Conservation (phyloP, 2,329 filamentous ascomycete species). For the Amphichorda felina region DNA sequence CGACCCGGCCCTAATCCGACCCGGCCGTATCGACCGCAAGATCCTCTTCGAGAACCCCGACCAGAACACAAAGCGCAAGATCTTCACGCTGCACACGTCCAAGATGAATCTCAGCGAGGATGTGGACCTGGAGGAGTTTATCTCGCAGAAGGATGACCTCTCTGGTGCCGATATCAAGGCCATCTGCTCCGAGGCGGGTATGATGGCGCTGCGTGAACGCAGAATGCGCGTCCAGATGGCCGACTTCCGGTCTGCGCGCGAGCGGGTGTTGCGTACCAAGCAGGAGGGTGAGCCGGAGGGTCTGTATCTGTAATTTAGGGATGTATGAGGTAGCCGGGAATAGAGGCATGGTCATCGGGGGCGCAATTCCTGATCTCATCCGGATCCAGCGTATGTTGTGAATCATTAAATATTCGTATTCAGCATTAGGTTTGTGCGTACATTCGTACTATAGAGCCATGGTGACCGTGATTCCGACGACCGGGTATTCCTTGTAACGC, state of each 20-base stretch:
- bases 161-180: slow-evolving; percentile 98
- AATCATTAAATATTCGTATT: slow-evolving; percentile 1
- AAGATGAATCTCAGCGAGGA: slow-evolving; percentile 97
- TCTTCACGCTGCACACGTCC: slow-evolving; percentile 93
- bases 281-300: slow-evolving; percentile 97
- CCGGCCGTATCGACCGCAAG: slow-evolving; percentile 96
- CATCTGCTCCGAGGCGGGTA: slow-evolving; percentile 92
- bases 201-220: slow-evolving; percentile 86
- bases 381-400: background rate
- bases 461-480: too few species aligned
- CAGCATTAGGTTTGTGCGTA: too few species aligned
- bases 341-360: too few species aligned
- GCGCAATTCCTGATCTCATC: background rate
- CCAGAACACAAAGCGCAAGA: slow-evolving; percentile 93
- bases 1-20: slow-evolving; percentile 90
- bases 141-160: slow-evolving; percentile 94
- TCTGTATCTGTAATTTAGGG: slow-evolving; percentile 71
- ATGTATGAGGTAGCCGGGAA: background rate
- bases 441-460: too few species aligned
- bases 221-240: slow-evolving; percentile 99
- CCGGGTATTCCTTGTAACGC: too few species aligned
- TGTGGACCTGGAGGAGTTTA: slow-evolving; percentile 97
- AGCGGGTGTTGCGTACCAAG: slow-evolving; percentile 96
- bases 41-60: slow-evolving; percentile 62
- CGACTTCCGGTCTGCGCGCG: slow-evolving; percentile 85